Evolutionary conservation across 441 rosid genomes (phyloP).

Genomic region (Populus tomentosa): DNA sequence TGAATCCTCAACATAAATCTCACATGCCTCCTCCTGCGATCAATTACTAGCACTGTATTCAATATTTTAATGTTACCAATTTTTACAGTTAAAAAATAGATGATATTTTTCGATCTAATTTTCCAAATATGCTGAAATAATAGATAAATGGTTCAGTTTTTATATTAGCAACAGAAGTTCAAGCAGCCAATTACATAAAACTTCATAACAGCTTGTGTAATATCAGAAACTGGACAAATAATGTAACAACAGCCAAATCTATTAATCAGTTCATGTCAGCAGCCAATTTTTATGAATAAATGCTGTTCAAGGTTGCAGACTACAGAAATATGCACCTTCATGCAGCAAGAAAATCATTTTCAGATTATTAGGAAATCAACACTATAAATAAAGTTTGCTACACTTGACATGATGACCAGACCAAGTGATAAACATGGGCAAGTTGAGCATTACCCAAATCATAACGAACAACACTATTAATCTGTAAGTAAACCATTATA

Average conservation of each 20-base stretch:
- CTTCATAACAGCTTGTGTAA: neutral
- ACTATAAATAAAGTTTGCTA: neutral
- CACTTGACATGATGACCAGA: neutral
- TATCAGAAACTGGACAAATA: neutral
- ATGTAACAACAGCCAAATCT: neutral
- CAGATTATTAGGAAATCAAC: neutral
- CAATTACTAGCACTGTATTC: neutral
- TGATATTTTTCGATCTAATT: neutral
- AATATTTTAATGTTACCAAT: neutral
- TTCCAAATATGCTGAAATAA: neutral
- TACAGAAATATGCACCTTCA: neutral
- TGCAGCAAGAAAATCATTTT: neutral
- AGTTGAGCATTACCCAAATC: neutral
- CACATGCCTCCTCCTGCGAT: neutral
- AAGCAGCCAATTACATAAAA: neutral
- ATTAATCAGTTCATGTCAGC: neutral
- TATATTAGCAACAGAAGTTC: neutral
- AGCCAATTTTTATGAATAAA: neutral
- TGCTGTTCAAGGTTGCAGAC: neutral
- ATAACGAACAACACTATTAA: constrained; percentile 4
- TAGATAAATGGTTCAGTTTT: neutral
- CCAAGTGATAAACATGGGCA: neutral
- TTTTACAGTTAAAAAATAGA: neutral
- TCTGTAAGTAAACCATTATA: neutral
- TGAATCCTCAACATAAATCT: neutral